phyloP scores from a whole-genome alignment of 106 monocot genomes.

The Allium fistulosum region DNA sequence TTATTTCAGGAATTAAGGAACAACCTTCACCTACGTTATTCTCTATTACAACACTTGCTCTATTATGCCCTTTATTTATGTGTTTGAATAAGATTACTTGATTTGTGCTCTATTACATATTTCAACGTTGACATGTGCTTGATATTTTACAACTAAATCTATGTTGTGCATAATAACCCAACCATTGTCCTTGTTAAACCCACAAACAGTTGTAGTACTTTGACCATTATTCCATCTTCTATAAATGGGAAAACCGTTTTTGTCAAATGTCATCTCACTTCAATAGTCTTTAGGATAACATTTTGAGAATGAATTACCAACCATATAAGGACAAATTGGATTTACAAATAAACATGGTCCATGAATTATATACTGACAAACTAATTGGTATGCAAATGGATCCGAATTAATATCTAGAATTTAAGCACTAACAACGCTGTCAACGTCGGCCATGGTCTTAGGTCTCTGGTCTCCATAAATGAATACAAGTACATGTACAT shows the following conservation, averaged over 20 bases:
- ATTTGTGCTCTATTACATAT: not conserved
- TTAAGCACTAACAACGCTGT: not conserved
- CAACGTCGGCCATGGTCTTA: not conserved
- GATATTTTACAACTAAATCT: not conserved
- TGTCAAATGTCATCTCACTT: not conserved
- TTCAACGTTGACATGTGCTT: not conserved
- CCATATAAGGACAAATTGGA: not conserved
- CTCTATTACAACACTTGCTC: slow-evolving; percentile 1
- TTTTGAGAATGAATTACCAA: not conserved
- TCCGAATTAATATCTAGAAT: not conserved
- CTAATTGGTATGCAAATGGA: not conserved
- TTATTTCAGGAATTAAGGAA: too few species aligned
- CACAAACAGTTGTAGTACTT: not conserved
- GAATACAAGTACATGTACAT: not conserved
- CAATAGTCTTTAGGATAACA: not conserved
- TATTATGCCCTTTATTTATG: slow-evolving; percentile 2
- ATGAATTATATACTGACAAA: not conserved
- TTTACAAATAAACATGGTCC: not conserved
- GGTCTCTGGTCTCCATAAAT: not conserved
- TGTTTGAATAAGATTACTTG: not conserved
- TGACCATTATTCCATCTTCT: slow-evolving; percentile 2
- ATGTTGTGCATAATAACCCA: slow-evolving; percentile 5
- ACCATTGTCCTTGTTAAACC: not conserved
- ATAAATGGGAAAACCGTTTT: not conserved
- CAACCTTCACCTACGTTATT: not conserved